A percentile compares a stretch with the other conserved stretches of the same genome.
Evolutionary conservation across 106 monocot species (phyloP).

Genomic region (Apostasia shenzhenica): DNA sequence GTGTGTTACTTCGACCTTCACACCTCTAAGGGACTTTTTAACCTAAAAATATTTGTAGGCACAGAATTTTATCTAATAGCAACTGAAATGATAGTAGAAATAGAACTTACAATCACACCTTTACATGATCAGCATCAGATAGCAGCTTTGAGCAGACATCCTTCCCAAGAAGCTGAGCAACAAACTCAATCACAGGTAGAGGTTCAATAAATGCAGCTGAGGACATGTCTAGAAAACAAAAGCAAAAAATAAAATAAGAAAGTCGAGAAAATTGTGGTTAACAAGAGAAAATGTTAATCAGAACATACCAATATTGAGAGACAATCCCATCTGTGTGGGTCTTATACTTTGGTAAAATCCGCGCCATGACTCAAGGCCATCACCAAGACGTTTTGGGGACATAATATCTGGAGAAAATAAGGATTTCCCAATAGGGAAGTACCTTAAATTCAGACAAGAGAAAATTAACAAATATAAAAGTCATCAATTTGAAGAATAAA

Average conservation of each 20-base stretch:
- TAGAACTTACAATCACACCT: conserved; percentile 30
- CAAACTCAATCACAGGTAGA: conserved; percentile 74
- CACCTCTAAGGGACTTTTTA: conserved; percentile 79
- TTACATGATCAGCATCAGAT: conserved; percentile 84
- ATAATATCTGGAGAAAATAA: conserved; percentile 85
- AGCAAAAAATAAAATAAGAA: background rate
- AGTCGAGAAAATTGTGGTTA: background rate
- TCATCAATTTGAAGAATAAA: background rate
- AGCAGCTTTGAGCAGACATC: conserved; percentile 65
- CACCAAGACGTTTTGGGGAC: conserved; percentile 55
- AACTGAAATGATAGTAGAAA: background rate
- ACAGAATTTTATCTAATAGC: background rate
- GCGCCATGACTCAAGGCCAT: conserved; percentile 86
- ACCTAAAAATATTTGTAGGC: conserved; percentile 33
- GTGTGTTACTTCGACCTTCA: conserved; percentile 84
- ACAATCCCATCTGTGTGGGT: conserved; percentile 90
- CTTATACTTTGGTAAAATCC: conserved; percentile 94
- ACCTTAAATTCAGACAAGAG: conserved; percentile 26
- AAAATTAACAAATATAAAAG: background rate
- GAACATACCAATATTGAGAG: conserved; percentile 70
- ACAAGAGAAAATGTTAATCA: background rate
- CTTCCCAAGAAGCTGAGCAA: conserved; percentile 51
- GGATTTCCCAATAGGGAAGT: conserved; percentile 68
- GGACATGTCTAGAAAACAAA: conserved; percentile 63
- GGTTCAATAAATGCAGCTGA: conserved; percentile 87